Percentiles rank a stretch among this genome's conserved stretches.
phyloP scores from a whole-genome alignment of 2,329 filamentous ascomycete genomes.

The Colletotrichum trifolii region DNA sequence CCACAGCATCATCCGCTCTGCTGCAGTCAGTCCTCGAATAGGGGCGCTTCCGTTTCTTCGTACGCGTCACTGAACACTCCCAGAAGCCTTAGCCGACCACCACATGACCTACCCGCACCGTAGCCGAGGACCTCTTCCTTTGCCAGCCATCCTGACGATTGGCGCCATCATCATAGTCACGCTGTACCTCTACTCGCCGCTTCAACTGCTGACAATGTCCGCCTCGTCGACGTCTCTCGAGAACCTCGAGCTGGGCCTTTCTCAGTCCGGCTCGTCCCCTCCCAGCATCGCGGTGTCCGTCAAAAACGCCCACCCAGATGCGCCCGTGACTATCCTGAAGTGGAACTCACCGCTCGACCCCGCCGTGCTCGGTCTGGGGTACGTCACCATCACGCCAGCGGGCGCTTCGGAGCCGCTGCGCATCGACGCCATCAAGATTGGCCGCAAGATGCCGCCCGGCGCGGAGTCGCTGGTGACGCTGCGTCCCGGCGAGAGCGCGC shows the following conservation, averaged over 20 bases:
- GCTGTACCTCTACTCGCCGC: slow-evolving; percentile 8
- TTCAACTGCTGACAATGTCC: slow-evolving; percentile 1
- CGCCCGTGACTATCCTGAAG: slow-evolving; percentile 52
- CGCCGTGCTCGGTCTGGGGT: slow-evolving; percentile 52
- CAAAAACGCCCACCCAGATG: slow-evolving; percentile 50
- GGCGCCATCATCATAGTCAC: slow-evolving; percentile 13
- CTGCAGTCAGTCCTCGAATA: too few species aligned
- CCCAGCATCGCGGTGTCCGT: slow-evolving; percentile 50
- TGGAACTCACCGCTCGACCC: slow-evolving; percentile 58
- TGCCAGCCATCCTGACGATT: slow-evolving; percentile 7
- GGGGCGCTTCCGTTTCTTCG: neutral
- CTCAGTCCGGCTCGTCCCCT: slow-evolving; percentile 48
- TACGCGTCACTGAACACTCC: neutral
- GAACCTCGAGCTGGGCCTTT: slow-evolving; percentile 32
- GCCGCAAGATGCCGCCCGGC: slow-evolving; percentile 53
- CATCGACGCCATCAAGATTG: slow-evolving; percentile 51
- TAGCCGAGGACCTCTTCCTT: slow-evolving; percentile 8
- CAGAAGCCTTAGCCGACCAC: neutral
- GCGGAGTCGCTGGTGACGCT: slow-evolving; percentile 52
- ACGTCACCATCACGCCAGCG: slow-evolving; percentile 50
- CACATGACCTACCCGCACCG: slow-evolving; percentile 15
- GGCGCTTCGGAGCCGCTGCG: slow-evolving; percentile 48
- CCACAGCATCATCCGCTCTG: too few species aligned
- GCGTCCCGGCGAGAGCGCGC: slow-evolving; percentile 47
- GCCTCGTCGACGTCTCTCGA: neutral